A percentile compares a stretch with the other conserved stretches of the same genome.
Conservation (phyloP, 2,329 filamentous ascomycete species). For the Colletotrichum musicola region DNA sequence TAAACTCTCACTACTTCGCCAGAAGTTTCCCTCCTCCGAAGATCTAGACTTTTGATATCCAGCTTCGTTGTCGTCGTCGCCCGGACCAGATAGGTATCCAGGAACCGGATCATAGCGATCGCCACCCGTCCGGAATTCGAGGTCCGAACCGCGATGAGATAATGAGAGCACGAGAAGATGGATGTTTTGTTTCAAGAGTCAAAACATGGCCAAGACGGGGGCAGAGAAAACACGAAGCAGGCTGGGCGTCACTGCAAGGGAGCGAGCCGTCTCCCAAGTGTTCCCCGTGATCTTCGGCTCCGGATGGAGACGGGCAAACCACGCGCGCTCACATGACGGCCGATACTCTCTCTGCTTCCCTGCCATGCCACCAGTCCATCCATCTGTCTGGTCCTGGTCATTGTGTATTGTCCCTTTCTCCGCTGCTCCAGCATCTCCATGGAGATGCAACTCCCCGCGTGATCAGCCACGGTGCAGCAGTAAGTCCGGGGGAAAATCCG, state of each 20-base stretch:
- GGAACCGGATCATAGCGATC: background rate
- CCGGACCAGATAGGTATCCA: background rate
- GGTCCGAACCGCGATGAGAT: background rate
- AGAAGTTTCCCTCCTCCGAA: too few species aligned
- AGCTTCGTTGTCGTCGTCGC: background rate
- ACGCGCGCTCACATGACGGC: background rate
- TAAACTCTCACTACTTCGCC: too few species aligned
- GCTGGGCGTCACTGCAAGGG: background rate
- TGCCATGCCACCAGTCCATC: background rate
- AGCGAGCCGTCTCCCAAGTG: background rate
- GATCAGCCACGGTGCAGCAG: background rate
- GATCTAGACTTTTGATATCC: background rate
- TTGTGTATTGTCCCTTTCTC: constrained; percentile 10
- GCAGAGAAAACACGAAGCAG: background rate
- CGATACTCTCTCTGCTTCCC: background rate
- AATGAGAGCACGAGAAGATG: background rate
- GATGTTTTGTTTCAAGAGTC: background rate
- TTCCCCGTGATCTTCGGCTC: background rate
- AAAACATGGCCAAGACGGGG: background rate
- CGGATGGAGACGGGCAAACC: background rate
- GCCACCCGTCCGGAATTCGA: background rate
- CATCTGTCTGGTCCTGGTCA: background rate
- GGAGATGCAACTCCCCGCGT: constrained; percentile 6
- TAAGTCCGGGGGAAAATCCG: background rate
- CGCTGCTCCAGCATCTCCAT: constrained; percentile 15